These are phyloP conservation scores for Nidula microcarpa DNA, from an alignment of 768 basidiomycete genomes.

Conservation along the genomic window DNA sequence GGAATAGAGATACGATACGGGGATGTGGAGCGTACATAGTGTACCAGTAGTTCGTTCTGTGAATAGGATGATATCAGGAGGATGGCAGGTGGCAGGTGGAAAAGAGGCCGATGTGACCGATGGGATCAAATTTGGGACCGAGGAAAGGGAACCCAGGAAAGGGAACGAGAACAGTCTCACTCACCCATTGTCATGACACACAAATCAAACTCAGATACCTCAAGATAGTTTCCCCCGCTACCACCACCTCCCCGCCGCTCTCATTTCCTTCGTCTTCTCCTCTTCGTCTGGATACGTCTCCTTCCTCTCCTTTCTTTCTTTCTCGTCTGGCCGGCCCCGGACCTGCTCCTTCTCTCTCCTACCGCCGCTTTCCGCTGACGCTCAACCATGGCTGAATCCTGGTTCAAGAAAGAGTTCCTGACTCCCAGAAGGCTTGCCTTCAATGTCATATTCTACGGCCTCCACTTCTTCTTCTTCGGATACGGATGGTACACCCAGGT, in stretches of 20 bases:
- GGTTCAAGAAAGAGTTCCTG: slow-evolving; percentile 73
- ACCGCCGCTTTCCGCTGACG: slow-evolving; percentile 12
- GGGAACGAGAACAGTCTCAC: not conserved
- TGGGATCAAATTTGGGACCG: slow-evolving; percentile 17
- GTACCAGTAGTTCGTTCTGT: not conserved
- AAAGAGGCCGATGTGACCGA: slow-evolving; percentile 16
- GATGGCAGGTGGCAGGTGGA: not conserved
- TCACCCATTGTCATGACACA: slow-evolving; percentile 20
- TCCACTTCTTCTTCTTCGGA: slow-evolving; percentile 69
- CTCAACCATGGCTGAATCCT: slow-evolving; percentile 57
- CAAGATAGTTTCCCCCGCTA: not conserved
- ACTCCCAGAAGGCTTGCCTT: slow-evolving; percentile 61
- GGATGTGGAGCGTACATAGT: not conserved
- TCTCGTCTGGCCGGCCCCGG: slow-evolving; percentile 53
- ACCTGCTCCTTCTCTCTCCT: slow-evolving; percentile 25
- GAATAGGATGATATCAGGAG: not conserved
- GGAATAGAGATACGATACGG: slow-evolving; percentile 38
- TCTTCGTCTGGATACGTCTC: slow-evolving; percentile 3
- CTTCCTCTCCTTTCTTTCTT: slow-evolving; percentile 11
- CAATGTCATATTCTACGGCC: slow-evolving; percentile 77
- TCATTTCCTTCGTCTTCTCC: slow-evolving; percentile 13
- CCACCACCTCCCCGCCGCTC: slow-evolving; percentile 12
- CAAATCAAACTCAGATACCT: slow-evolving; percentile 4
- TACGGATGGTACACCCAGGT: slow-evolving; percentile 92
- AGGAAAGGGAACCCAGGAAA: not conserved